Evolutionary conservation across 768 basidiomycete species (phyloP).

Genomic region (Paxillus rubicundulus): DNA sequence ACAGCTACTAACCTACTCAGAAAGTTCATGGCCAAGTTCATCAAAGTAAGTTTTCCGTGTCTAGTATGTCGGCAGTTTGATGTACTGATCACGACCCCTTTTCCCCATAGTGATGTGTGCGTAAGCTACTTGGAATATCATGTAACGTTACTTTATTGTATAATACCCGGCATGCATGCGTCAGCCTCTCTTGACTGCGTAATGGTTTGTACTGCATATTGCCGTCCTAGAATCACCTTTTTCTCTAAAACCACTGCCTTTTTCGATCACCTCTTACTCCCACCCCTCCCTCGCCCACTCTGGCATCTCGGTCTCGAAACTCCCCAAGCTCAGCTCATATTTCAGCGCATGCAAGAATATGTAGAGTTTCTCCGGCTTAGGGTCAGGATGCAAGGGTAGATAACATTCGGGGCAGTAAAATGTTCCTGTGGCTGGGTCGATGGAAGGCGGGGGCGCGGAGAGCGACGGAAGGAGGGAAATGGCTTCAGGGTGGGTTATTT

Average conservation of each 20-base stretch:
- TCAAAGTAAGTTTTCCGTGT: conserved; percentile 54
- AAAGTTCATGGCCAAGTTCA: conserved; percentile 91
- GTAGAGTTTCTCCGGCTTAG: conserved; percentile 86
- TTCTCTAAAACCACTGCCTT: too few relatives aligned
- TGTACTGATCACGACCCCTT: neutral
- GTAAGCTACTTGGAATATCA: neutral
- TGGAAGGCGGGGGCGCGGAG: conserved; percentile 23
- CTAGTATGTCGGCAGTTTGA: too few relatives aligned
- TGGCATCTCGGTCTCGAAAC: conserved; percentile 84
- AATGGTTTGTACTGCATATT: too few relatives aligned
- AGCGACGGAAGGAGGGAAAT: conserved; percentile 33
- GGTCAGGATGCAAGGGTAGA: conserved; percentile 90
- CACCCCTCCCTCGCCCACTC: conserved; percentile 81
- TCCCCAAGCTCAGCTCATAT: conserved; percentile 80
- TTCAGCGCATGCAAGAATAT: conserved; percentile 92
- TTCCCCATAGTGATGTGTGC: neutral
- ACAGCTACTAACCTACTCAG: conserved; percentile 35
- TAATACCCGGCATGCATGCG: conserved; percentile 6
- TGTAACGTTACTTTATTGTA: neutral
- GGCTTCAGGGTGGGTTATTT: conserved; percentile 51
- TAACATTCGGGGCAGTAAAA: conserved; percentile 89
- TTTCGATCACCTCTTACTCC: conserved; percentile 26
- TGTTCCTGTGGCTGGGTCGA: conserved; percentile 42
- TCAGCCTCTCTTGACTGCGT: neutral
- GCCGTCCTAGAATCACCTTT: neutral